phyloP scores from a whole-genome alignment of 2,329 filamentous ascomycete species.

The Fonsecaea multimorphosa region DNA sequence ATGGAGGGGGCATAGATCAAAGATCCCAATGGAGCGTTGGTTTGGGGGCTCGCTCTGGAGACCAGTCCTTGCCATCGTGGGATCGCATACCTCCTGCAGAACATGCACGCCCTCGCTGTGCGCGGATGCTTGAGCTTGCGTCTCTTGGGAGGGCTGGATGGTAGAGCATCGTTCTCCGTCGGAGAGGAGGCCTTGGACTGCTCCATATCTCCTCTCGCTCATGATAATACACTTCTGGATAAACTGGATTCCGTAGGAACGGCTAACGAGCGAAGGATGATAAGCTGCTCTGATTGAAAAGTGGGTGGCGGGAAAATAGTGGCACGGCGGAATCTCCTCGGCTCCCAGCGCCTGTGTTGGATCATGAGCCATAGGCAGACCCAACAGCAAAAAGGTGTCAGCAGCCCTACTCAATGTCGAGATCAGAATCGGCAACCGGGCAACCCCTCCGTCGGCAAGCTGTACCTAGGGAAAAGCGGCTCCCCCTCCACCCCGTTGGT shows the following conservation, averaged over 20 bases:
- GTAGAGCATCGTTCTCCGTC: constrained; percentile 19
- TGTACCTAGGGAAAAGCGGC: not conserved
- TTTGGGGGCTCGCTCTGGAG: not conserved
- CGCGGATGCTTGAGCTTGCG: constrained; percentile 39
- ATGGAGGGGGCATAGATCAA: not conserved
- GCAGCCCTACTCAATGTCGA: not conserved
- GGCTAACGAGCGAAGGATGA: not conserved
- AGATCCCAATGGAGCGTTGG: not conserved
- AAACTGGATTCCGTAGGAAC: constrained; percentile 17
- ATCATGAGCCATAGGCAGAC: too few relatives aligned
- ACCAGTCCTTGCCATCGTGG: not conserved
- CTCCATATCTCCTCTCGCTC: constrained; percentile 7
- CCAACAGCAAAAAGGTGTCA: not conserved
- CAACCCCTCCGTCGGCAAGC: not conserved
- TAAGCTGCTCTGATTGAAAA: not conserved
- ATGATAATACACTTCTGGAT: not conserved
- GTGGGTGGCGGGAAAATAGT: not conserved
- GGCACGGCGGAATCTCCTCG: not conserved
- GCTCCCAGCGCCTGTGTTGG: too few relatives aligned
- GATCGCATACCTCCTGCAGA: constrained; percentile 37
- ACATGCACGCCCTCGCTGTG: constrained; percentile 36
- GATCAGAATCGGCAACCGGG: not conserved
- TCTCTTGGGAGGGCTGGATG: constrained; percentile 33
- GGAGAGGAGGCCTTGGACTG: not conserved
- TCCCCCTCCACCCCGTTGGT: not conserved